Evolutionary conservation across 495 filamentous ascomycete species (phyloP).

Genomic region (Cenococcum geophilum): DNA sequence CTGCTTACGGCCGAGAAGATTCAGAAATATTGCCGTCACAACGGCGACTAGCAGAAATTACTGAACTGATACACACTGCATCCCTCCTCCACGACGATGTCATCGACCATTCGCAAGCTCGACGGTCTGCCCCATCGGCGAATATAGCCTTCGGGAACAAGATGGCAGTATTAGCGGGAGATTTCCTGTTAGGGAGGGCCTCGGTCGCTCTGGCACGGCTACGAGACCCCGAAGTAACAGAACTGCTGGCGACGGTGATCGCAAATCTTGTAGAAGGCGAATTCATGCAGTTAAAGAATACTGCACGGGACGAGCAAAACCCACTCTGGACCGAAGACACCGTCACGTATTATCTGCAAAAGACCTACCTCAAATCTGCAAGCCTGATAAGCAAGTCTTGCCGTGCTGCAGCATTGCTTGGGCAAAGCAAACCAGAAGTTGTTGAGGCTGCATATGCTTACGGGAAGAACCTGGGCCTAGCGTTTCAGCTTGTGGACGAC

Average conservation of each 20-base stretch:
- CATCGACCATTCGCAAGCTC: conserved; percentile 81
- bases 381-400: conserved; percentile 94
- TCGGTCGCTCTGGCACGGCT: conserved; percentile 89
- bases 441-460: conserved; percentile 89
- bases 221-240: conserved; percentile 86
- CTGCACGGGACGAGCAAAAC: conserved; percentile 73
- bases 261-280: conserved; percentile 97
- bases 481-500: conserved; percentile 98
- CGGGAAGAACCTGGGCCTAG: conserved; percentile 85
- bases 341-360: conserved; percentile 91
- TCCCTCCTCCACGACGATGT: conserved; percentile 97
- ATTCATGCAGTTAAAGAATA: conserved; percentile 99
- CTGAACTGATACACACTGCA: conserved; percentile 92
- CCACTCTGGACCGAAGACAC: conserved; percentile 81
- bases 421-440: conserved; percentile 65
- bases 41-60: conserved; percentile 87
- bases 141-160: conserved; percentile 96
- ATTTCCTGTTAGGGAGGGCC: conserved; percentile 87
- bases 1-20: conserved; percentile 47
- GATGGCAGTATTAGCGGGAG: conserved; percentile 94
- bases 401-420: conserved; percentile 79
- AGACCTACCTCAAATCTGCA: conserved; percentile 96
- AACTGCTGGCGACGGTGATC: conserved; percentile 91
- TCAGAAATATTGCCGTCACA: conserved; percentile 87
- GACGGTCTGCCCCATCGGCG: conserved; percentile 76